Evolutionary conservation across 371 early-diverging fungal genomes (phyloP).

Genomic region (Syncephalastrum monosporum): DNA sequence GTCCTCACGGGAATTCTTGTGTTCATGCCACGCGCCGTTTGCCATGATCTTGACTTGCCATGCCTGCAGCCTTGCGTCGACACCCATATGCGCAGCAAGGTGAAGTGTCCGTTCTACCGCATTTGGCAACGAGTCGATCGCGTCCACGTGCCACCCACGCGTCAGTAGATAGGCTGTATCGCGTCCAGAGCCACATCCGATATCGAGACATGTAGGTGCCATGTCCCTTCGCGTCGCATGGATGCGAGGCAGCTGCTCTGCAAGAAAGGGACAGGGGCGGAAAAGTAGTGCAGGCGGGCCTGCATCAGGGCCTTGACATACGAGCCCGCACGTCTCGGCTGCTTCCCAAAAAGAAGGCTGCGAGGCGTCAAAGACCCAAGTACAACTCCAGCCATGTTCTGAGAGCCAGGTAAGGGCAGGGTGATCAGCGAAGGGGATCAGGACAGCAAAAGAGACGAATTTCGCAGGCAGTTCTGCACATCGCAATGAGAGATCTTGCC

Average conservation of each 20-base stretch:
- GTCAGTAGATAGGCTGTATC: constrained; percentile 40
- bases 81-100: constrained; percentile 20
- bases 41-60: constrained; percentile 29
- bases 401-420: constrained; percentile 17
- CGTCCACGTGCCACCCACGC: constrained; percentile 33
- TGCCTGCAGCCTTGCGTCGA: constrained; percentile 10
- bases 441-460: constrained; percentile 36
- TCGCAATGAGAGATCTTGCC: constrained; percentile 22
- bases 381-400: constrained; percentile 38
- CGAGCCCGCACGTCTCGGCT: background rate
- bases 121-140: constrained; percentile 32
- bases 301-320: background rate
- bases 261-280: constrained; percentile 33
- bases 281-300: constrained; percentile 24
- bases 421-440: constrained; percentile 21
- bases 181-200: constrained; percentile 52
- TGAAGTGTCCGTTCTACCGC: constrained; percentile 33
- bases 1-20: background rate
- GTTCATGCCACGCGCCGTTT: constrained; percentile 28
- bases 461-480: constrained; percentile 46
- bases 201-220: constrained; percentile 29
- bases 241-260: constrained; percentile 17
- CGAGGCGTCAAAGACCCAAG: constrained; percentile 34
- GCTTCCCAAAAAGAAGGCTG: constrained; percentile 14
- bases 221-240: constrained; percentile 1